Evolutionary conservation across 75 land plant species (phyloP).

Genomic region (Isoetes taiwanensis): DNA sequence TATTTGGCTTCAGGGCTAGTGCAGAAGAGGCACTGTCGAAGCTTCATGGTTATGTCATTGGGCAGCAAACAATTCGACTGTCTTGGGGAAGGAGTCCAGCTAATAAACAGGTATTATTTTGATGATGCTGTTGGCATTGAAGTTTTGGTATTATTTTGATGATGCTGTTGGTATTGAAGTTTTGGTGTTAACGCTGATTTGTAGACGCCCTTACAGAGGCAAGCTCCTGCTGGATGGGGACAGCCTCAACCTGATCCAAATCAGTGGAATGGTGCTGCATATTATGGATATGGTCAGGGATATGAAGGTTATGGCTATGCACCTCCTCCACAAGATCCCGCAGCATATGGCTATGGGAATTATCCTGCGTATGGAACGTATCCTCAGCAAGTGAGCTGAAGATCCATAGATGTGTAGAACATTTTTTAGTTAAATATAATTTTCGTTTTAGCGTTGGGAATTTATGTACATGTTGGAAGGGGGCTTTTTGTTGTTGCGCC

Average conservation of each 20-base stretch:
- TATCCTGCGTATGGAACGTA: conserved; percentile 3
- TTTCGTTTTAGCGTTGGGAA: too few relatives aligned
- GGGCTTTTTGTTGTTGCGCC: too few relatives aligned
- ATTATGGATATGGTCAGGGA: background rate
- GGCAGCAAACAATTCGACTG: conserved; percentile 4
- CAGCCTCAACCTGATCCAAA: background rate
- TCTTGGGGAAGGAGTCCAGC: conserved; percentile 2
- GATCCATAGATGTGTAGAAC: background rate
- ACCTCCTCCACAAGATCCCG: conserved; percentile 8
- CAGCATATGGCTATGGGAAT: conserved; percentile 1
- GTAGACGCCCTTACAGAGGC: background rate
- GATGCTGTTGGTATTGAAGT: too few relatives aligned
- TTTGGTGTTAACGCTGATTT: background rate
- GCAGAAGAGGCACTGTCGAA: background rate
- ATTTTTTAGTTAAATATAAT: background rate
- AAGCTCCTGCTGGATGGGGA: background rate
- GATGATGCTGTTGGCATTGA: too few relatives aligned
- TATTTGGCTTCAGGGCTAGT: too few relatives aligned
- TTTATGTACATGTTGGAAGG: too few relatives aligned
- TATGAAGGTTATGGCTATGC: background rate
- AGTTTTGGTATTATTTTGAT: too few relatives aligned
- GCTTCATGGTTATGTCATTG: background rate
- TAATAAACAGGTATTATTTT: conserved; percentile 6
- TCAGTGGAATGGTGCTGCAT: background rate
- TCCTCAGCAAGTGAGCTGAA: conserved; percentile 15